A percentile compares a stretch with the other conserved stretches of the same genome.
Conservation (phyloP, 805 yeast genomes). For the Yarrowia divulgata region DNA sequence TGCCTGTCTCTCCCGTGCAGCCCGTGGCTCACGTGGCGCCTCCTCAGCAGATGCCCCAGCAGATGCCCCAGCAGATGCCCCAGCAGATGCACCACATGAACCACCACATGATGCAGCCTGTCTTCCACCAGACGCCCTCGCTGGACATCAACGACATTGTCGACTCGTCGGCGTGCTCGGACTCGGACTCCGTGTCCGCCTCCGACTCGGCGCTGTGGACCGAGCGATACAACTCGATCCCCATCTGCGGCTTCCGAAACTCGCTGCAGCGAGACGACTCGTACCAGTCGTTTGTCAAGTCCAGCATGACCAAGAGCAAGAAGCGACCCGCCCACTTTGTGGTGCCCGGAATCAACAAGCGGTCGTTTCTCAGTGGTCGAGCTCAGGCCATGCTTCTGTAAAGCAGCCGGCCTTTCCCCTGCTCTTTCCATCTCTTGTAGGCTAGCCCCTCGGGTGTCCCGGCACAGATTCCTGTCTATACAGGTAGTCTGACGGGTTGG, state of each 20-base stretch:
- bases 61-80: constrained; percentile 14
- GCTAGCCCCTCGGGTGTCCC: background rate
- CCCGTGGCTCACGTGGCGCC: constrained; percentile 5
- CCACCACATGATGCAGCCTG: background rate
- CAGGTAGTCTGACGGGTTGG: background rate
- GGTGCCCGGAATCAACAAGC: constrained; percentile 36
- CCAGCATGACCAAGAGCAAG: constrained; percentile 31
- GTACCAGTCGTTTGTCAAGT: constrained; percentile 35
- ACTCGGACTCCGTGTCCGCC: constrained; percentile 39
- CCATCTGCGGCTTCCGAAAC: constrained; percentile 45
- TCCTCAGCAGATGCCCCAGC: constrained; percentile 11
- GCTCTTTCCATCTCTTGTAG: background rate
- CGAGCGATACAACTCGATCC: constrained; percentile 41
- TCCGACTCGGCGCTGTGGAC: constrained; percentile 42
- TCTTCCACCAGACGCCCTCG: constrained; percentile 14
- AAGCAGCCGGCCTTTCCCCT: too few species aligned
- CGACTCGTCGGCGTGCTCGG: constrained; percentile 34
- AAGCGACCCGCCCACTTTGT: constrained; percentile 27
- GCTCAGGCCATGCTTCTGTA: constrained; percentile 39
- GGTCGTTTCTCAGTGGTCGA: constrained; percentile 19
- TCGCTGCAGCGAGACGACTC: constrained; percentile 35
- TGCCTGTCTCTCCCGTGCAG: constrained; percentile 29
- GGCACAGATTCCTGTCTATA: background rate
- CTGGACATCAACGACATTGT: constrained; percentile 34
- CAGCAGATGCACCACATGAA: background rate